Evolutionary conservation across 495 filamentous ascomycete species (phyloP).

Genomic region (Hyaloscypha bicolor): DNA sequence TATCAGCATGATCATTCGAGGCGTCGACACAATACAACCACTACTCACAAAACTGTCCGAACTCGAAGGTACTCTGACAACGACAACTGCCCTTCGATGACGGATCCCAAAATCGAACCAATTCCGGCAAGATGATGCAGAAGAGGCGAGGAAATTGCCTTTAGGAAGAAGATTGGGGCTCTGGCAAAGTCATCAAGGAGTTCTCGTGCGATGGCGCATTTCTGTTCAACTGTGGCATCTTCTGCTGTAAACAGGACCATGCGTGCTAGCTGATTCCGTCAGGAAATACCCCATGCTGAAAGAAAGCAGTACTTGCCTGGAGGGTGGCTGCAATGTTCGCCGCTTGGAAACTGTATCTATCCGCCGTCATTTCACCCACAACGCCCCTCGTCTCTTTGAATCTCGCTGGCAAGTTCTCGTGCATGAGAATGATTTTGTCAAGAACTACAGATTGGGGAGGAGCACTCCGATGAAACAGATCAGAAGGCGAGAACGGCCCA

Average conservation of each 20-base stretch:
- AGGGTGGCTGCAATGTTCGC: constrained; percentile 55
- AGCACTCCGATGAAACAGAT: constrained; percentile 20
- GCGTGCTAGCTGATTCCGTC: constrained; percentile 41
- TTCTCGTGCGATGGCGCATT: constrained; percentile 51
- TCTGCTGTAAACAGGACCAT: constrained; percentile 50
- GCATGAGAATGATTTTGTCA: constrained; percentile 43
- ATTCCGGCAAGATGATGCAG: constrained; percentile 54
- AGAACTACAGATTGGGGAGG: constrained; percentile 39
- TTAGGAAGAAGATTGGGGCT: constrained; percentile 47
- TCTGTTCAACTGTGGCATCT: constrained; percentile 44
- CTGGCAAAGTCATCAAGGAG: constrained; percentile 48
- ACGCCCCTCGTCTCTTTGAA: constrained; percentile 40
- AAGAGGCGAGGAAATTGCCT: constrained; percentile 52
- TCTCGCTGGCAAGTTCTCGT: constrained; percentile 40
- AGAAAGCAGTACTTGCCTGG: constrained; percentile 13
- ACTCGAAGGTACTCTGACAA: constrained; percentile 48
- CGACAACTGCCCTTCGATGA: constrained; percentile 50
- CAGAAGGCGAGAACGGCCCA: constrained; percentile 35
- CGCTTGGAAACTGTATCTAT: constrained; percentile 53
- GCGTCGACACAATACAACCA: neutral
- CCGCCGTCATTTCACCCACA: constrained; percentile 35
- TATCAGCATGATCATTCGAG: constrained; percentile 6
- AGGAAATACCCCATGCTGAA: neutral
- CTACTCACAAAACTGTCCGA: constrained; percentile 41
- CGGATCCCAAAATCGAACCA: constrained; percentile 50